phyloP scores from a whole-genome alignment of 805 yeast genomes.

The Wickerhamiella musiphila region DNA sequence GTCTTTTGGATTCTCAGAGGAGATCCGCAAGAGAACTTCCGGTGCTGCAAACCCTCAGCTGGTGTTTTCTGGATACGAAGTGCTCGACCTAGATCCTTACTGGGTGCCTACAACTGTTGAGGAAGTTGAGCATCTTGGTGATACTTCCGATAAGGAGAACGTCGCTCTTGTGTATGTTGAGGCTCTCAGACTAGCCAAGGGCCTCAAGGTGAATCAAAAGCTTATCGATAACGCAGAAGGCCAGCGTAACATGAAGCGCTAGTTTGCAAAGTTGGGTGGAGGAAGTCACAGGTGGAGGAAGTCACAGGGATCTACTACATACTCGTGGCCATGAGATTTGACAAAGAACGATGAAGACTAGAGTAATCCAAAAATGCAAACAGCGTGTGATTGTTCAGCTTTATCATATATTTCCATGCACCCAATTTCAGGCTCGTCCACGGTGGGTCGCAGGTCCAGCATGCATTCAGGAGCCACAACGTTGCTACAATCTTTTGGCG shows the following conservation, averaged over 20 bases:
- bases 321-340: too few relatives aligned
- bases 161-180: constrained; percentile 80
- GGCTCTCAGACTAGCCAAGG: constrained; percentile 66
- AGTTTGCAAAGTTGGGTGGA: too few relatives aligned
- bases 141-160: constrained; percentile 79
- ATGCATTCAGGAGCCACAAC: too few relatives aligned
- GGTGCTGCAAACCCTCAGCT: constrained; percentile 97
- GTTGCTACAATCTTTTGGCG: too few relatives aligned
- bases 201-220: constrained; percentile 76
- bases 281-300: too few relatives aligned
- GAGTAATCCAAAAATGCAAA: too few relatives aligned
- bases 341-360: too few relatives aligned
- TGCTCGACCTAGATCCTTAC: constrained; percentile 83
- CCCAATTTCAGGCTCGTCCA: too few relatives aligned
- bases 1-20: constrained; percentile 93
- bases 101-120: constrained; percentile 99
- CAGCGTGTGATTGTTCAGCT: too few relatives aligned
- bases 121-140: constrained; percentile 87
- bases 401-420: too few relatives aligned
- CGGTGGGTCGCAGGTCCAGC: too few relatives aligned
- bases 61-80: constrained; percentile 74
- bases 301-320: too few relatives aligned
- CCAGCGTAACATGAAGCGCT: constrained; percentile 25
- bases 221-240: constrained; percentile 85
- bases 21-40: constrained; percentile 77